These are phyloP conservation scores for Debaryomycetaceae sp. DNA, from an alignment of 1,139 yeast genomes.

Conservation along the genomic window DNA sequence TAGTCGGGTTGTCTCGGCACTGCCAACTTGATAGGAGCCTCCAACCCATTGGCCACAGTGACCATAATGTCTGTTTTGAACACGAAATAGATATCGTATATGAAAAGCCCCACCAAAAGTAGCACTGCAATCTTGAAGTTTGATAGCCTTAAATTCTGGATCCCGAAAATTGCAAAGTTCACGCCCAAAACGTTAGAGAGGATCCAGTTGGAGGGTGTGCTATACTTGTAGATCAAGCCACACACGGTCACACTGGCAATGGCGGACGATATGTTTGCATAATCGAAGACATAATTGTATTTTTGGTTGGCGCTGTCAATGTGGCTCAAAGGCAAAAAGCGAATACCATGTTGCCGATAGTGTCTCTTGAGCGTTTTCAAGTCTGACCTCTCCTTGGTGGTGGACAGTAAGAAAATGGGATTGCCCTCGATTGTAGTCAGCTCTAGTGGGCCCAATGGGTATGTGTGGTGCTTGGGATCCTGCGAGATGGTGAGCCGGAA, in stretches of 20 bases:
- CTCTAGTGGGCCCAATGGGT: conserved; percentile 23
- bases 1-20: conserved; percentile 35
- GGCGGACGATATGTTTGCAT: neutral
- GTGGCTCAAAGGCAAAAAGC: conserved; percentile 14
- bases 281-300: conserved; percentile 14
- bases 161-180: conserved; percentile 32
- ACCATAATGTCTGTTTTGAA: conserved; percentile 61
- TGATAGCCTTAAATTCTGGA: conserved; percentile 25
- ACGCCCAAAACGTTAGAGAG: conserved; percentile 30
- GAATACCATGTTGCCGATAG: conserved; percentile 13
- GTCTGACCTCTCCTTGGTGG: neutral
- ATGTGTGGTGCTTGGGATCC: conserved; percentile 17
- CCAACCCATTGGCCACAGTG: conserved; percentile 53
- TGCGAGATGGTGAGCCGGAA: conserved; percentile 24
- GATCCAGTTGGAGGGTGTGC: conserved; percentile 21
- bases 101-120: conserved; percentile 46
- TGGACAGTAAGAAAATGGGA: too few relatives aligned
- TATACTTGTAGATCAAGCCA: neutral
- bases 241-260: neutral
- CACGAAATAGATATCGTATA: conserved; percentile 65
- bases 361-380: conserved; percentile 8
- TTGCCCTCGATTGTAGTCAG: too few relatives aligned
- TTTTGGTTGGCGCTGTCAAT: conserved; percentile 23
- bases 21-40: conserved; percentile 53
- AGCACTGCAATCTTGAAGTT: conserved; percentile 42